Percentiles rank a stretch among this genome's conserved stretches.
Evolutionary conservation across 768 basidiomycete species (phyloP).

Genomic region (Tulasnella sp.): DNA sequence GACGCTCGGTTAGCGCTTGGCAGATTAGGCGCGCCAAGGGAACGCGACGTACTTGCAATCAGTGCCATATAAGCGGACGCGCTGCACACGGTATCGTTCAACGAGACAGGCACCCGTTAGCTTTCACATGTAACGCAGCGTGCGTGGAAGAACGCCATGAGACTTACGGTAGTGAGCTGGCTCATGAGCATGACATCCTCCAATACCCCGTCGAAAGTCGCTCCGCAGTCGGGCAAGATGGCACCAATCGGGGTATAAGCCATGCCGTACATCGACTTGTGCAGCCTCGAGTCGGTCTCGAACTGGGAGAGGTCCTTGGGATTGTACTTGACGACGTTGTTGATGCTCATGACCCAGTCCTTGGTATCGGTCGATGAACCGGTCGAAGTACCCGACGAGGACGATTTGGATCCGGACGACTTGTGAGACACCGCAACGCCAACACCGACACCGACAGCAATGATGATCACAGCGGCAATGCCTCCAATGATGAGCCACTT

Average conservation of each 20-base stretch:
- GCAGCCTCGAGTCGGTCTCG: constrained; percentile 54
- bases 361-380: constrained; percentile 34
- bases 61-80: constrained; percentile 76
- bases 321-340: constrained; percentile 33
- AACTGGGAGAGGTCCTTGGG: constrained; percentile 73
- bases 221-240: constrained; percentile 64
- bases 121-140: background rate
- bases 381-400: constrained; percentile 27
- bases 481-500: constrained; percentile 1
- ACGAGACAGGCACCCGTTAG: background rate
- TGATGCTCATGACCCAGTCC: constrained; percentile 26
- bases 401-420: constrained; percentile 25
- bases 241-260: constrained; percentile 78
- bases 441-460: constrained; percentile 51
- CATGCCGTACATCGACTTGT: constrained; percentile 73
- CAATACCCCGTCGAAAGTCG: constrained; percentile 32
- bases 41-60: constrained; percentile 74
- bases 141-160: too few relatives aligned
- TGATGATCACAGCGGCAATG: constrained; percentile 40
- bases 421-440: constrained; percentile 59
- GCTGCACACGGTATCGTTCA: constrained; percentile 30
- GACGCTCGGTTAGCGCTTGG: background rate
- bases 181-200: constrained; percentile 51
- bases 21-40: constrained; percentile 33
- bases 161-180: constrained; percentile 61